Conservation (phyloP, 805 yeast genomes). For the Metschnikowia chrysomelidarum region DNA sequence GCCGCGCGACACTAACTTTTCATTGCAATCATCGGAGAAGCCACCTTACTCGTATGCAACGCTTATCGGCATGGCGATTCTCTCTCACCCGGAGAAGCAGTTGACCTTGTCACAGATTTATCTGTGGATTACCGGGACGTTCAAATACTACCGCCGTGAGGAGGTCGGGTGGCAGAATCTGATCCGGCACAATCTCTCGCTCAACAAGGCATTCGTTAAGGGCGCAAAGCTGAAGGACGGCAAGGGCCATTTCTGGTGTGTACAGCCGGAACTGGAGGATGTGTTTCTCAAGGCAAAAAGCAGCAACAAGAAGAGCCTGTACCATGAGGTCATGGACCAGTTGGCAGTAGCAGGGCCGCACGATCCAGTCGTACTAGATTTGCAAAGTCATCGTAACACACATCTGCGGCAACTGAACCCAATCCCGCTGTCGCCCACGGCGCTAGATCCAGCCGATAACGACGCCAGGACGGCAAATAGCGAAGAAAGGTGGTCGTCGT, state of each 20-base stretch:
- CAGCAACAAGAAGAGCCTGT: slow-evolving; percentile 42
- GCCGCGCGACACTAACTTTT: slow-evolving; percentile 33
- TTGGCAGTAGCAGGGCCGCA: slow-evolving; percentile 23
- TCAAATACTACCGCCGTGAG: slow-evolving; percentile 74
- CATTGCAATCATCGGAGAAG: slow-evolving; percentile 58
- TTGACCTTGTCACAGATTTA: slow-evolving; percentile 67
- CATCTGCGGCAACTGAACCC: slow-evolving; percentile 11
- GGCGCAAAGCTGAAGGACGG: slow-evolving; percentile 89
- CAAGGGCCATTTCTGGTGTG: slow-evolving; percentile 92
- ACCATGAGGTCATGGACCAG: slow-evolving; percentile 45
- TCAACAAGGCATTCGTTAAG: slow-evolving; percentile 90
- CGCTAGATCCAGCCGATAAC: no score
- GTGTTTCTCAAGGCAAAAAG: slow-evolving; percentile 69
- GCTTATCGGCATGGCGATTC: slow-evolving; percentile 87
- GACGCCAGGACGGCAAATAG: no score
- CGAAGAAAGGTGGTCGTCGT: neutral
- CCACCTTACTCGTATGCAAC: slow-evolving; percentile 96
- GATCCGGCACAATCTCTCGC: slow-evolving; percentile 87
- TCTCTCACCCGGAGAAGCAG: slow-evolving; percentile 61
- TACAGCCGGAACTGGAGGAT: slow-evolving; percentile 77
- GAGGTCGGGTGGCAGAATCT: slow-evolving; percentile 98
- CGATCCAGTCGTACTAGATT: no score
- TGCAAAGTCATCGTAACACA: no score
- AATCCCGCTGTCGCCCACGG: slow-evolving; percentile 19
- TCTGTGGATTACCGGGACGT: slow-evolving; percentile 86